Evolutionary conservation across 192 early-diverging fungal species (phyloP).

Genomic region (Haplosporangium gracile): DNA sequence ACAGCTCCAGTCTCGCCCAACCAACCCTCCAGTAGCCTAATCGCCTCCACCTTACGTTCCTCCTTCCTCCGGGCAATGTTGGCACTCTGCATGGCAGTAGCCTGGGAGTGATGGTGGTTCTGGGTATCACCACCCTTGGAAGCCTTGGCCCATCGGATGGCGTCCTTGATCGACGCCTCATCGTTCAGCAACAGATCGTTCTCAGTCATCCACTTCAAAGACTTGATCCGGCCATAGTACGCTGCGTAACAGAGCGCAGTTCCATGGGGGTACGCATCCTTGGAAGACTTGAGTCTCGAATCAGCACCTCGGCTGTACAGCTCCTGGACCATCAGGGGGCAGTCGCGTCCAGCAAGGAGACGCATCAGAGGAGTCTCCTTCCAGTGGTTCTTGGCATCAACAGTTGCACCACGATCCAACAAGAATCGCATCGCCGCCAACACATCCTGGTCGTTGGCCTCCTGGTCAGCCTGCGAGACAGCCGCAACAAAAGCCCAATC

Average conservation of each 20-base stretch:
- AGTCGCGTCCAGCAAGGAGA: constrained; percentile 41
- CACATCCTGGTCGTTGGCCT: constrained; percentile 45
- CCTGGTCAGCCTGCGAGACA: constrained; percentile 34
- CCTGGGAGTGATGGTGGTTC: background rate
- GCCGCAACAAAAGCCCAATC: constrained; percentile 29
- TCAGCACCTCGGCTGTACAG: constrained; percentile 53
- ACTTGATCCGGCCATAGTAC: constrained; percentile 42
- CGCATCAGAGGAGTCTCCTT: constrained; percentile 53
- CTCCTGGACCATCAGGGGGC: constrained; percentile 52
- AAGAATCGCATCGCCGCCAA: constrained; percentile 52
- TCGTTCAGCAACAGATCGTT: constrained; percentile 52
- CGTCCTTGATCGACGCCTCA: constrained; percentile 46
- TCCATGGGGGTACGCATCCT: constrained; percentile 47
- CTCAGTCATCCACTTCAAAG: constrained; percentile 56
- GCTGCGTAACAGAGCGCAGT: constrained; percentile 44
- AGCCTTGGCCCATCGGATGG: constrained; percentile 35
- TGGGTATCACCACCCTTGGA: constrained; percentile 9
- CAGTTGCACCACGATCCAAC: constrained; percentile 35
- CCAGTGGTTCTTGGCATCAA: constrained; percentile 55
- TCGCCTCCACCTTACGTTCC: constrained; percentile 39
- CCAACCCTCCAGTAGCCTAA: constrained; percentile 41
- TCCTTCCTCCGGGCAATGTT: constrained; percentile 26
- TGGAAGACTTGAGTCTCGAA: constrained; percentile 42
- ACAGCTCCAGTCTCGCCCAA: constrained; percentile 30
- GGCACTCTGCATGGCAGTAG: constrained; percentile 16